A percentile compares a stretch with the other conserved stretches of the same genome.
Conservation (phyloP, 345 rosid genomes). For the Turritis glabra region DNA sequence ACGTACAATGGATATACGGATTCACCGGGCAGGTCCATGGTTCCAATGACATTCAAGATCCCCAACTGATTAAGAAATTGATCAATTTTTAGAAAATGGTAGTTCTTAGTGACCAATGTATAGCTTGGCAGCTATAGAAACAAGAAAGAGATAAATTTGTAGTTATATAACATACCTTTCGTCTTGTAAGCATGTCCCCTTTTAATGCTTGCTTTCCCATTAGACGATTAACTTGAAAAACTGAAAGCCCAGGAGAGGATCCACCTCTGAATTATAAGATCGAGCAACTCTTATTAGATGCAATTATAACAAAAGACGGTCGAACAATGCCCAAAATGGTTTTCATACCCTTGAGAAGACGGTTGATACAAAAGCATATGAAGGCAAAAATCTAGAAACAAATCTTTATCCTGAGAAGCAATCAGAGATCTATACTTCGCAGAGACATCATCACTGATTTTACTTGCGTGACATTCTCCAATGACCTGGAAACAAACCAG, state of each 20-base stretch:
- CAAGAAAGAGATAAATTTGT: slow-evolving; percentile 1
- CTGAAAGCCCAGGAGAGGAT: slow-evolving; percentile 84
- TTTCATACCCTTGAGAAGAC: slow-evolving; percentile 69
- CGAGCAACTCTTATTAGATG: slow-evolving; percentile 33
- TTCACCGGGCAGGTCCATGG: slow-evolving; percentile 73
- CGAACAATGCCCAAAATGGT: slow-evolving; percentile 12
- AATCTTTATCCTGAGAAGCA: slow-evolving; percentile 57
- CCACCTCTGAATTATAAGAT: slow-evolving; percentile 65
- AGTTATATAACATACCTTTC: slow-evolving; percentile 60
- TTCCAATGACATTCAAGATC: slow-evolving; percentile 80
- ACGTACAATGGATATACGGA: slow-evolving; percentile 75
- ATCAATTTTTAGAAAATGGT: neutral
- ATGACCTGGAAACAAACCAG: slow-evolving; percentile 62
- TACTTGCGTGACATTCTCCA: slow-evolving; percentile 82
- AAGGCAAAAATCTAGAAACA: slow-evolving; percentile 84
- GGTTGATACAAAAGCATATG: slow-evolving; percentile 71
- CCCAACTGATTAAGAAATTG: slow-evolving; percentile 61
- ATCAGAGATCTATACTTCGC: slow-evolving; percentile 59
- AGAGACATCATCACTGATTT: slow-evolving; percentile 62
- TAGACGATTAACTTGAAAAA: slow-evolving; percentile 69
- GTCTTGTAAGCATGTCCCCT: slow-evolving; percentile 62
- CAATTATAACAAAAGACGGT: slow-evolving; percentile 8
- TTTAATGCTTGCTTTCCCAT: slow-evolving; percentile 70
- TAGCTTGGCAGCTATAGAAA: slow-evolving; percentile 22
- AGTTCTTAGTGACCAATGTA: slow-evolving; percentile 11